These are phyloP conservation scores for Gyromitra esculenta DNA, from an alignment of 2,329 filamentous ascomycete species.

Conservation along the genomic window DNA sequence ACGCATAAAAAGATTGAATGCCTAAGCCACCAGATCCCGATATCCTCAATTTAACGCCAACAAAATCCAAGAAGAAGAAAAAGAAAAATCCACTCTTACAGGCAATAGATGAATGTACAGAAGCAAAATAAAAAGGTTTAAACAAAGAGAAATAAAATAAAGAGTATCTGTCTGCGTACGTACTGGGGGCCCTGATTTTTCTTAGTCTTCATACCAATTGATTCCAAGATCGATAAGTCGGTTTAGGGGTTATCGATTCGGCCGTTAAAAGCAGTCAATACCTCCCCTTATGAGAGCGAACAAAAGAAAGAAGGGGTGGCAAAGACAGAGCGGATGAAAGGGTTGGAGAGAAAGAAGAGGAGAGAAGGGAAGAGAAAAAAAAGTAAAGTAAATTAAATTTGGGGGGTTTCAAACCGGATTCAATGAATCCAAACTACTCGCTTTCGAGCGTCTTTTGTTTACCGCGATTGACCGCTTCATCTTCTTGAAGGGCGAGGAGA, in stretches of 20 bases:
- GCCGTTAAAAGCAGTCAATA: neutral
- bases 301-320: constrained; percentile 19
- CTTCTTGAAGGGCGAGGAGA: constrained; percentile 21
- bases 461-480: neutral
- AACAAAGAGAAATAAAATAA: constrained; percentile 3
- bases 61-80: neutral
- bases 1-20: constrained; percentile 11
- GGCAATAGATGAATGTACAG: constrained; percentile 7
- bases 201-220: constrained; percentile 7
- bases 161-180: neutral
- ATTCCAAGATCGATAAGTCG: neutral
- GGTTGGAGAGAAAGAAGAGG: neutral
- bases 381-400: neutral
- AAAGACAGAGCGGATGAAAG: neutral
- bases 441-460: constrained; percentile 32
- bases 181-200: neutral
- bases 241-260: neutral
- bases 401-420: constrained; percentile 6
- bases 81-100: neutral
- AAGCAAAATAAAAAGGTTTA: neutral
- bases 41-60: constrained; percentile 12
- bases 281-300: neutral
- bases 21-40: constrained; percentile 13
- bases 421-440: constrained; percentile 42
- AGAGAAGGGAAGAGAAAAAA: neutral